Evolutionary conservation across 208 protist genomes (phyloP), one percentile per base, ranked within the genome.

Genomic region (Acanthamoeba castellanii): DNA sequence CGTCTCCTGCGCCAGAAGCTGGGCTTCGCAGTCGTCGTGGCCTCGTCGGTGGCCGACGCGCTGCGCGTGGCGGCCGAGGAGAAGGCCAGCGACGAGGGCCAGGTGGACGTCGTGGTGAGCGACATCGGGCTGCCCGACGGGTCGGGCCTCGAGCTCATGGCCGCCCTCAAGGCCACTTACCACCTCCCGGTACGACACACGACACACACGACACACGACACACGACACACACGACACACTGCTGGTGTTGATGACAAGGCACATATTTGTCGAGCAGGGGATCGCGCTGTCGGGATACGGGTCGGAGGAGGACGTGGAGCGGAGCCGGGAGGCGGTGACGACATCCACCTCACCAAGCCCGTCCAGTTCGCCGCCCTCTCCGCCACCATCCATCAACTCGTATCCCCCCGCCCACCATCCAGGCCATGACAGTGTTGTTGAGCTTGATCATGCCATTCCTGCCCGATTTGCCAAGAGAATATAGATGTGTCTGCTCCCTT

Each of bases 81-180:
- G 61, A 22, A 25, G 61, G 27, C 14, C 20, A 22, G 27, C 25
- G 27, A 57, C 16, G 84, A 18, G 1, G 22, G n/a, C 1, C 59
- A 3, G 61, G 61, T 94, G 20, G 92, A 94, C 7, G 25, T 94
- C 7, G 57, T 94, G 57, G 32, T 94, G 20, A 84, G 64, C n/a
- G 92, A 94, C 92, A 88, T 94, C n/a, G 92, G 92, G 5, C 70
- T 94, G 25, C 92, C 92, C 22, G 92, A 94, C 42, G 78, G 70
- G 6, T 68, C 72, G 8, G 92, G 92, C 30, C 61, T 91, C 42
- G 30, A 81, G n/a, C 42, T 94, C 13, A 94, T 94, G 78, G 37
- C 64, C 22, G 45, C n/a, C 30, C 92, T 94, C 20, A 68, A 68
- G 61, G 34, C 34, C 52, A 22, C 13, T 3, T 59, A 59, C 18